phyloP scores from a whole-genome alignment of 139 green algal species.

The Chlorella sp. region DNA sequence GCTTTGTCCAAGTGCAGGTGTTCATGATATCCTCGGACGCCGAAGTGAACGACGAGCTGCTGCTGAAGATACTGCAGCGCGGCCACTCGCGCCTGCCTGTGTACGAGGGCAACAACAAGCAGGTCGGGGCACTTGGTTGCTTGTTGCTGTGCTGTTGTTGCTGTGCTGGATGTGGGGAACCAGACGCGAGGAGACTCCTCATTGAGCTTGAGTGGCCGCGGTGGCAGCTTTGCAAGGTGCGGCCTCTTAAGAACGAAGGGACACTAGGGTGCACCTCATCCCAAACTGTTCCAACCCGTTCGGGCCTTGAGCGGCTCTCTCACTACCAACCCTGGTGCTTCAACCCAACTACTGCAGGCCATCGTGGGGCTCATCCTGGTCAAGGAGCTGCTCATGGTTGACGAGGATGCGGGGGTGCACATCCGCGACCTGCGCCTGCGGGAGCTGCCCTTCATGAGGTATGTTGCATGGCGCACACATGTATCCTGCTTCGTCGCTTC shows the following conservation, averaged over 20 bases:
- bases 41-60: slow-evolving; percentile 66
- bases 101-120: slow-evolving; percentile 46
- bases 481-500: too few species aligned
- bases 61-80: slow-evolving; percentile 66
- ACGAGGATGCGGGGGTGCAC: slow-evolving; percentile 31
- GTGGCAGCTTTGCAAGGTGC: too few species aligned
- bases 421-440: slow-evolving; percentile 49
- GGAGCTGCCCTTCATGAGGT: slow-evolving; percentile 45
- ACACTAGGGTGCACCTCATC: too few species aligned
- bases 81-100: slow-evolving; percentile 89
- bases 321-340: too few species aligned
- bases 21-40: slow-evolving; percentile 82
- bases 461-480: too few species aligned
- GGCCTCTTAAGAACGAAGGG: too few species aligned
- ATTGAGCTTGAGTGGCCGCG: too few species aligned
- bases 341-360: slow-evolving; percentile 2
- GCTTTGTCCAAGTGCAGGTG: slow-evolving; percentile 60
- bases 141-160: too few species aligned
- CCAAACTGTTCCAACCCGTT: too few species aligned
- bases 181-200: too few species aligned
- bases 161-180: too few species aligned
- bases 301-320: too few species aligned
- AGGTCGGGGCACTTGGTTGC: slow-evolving; percentile 7
- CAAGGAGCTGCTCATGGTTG: slow-evolving; percentile 83
- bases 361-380: slow-evolving; percentile 84